Evolutionary conservation across 2,329 filamentous ascomycete genomes (phyloP).

Genomic region (Alternaria arbusti): DNA sequence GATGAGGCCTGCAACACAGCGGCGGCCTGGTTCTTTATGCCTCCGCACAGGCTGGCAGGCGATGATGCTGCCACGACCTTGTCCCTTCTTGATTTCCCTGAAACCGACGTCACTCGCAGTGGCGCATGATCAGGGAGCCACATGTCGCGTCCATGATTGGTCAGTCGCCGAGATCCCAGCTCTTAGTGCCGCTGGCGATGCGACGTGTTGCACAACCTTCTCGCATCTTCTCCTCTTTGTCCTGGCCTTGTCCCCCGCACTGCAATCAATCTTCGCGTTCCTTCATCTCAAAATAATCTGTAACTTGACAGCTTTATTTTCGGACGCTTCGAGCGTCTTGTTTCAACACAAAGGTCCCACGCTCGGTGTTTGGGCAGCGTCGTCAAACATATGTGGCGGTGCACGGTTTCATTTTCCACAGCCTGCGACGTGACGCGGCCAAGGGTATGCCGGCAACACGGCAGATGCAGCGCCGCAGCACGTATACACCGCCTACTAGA

Average conservation of each 20-base stretch:
- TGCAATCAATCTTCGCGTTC: background rate
- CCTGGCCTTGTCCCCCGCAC: background rate
- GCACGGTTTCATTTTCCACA: constrained; percentile 12
- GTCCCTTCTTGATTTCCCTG: constrained; percentile 8
- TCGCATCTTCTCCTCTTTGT: constrained; percentile 8
- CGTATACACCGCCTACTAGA: background rate
- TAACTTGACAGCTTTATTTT: constrained; percentile 5
- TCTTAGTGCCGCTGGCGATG: constrained; percentile 10
- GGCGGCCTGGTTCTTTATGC: constrained; percentile 24
- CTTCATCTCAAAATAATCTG: constrained; percentile 4
- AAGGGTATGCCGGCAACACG: constrained; percentile 18
- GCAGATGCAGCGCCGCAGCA: constrained; percentile 2
- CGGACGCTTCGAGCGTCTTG: background rate
- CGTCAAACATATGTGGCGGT: constrained; percentile 24
- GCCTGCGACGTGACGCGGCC: constrained; percentile 18
- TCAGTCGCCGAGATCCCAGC: background rate
- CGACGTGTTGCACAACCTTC: constrained; percentile 14
- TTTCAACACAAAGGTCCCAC: constrained; percentile 1
- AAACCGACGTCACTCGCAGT: constrained; percentile 17
- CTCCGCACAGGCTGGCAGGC: constrained; percentile 6
- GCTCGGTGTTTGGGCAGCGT: constrained; percentile 4
- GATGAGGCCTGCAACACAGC: background rate
- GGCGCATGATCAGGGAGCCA: constrained; percentile 20
- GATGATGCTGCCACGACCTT: constrained; percentile 28
- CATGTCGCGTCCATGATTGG: constrained; percentile 19